These are phyloP conservation scores for Pochonia chlamydosporia DNA, from an alignment of 2,329 filamentous ascomycete genomes.

Conservation along the genomic window DNA sequence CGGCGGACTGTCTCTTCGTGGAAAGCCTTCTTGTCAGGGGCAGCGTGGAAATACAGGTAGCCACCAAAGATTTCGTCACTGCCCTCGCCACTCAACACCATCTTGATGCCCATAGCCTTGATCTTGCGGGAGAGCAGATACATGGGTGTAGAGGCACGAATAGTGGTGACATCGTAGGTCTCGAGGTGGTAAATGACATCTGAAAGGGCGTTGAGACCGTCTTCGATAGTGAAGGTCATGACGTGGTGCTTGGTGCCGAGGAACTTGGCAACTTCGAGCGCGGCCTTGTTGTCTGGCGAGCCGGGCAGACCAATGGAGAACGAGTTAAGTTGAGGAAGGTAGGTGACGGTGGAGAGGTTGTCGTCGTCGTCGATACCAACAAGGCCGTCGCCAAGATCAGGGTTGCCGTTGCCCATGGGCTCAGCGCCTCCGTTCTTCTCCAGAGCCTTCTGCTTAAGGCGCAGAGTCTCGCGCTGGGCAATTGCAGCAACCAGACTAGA, in stretches of 20 bases:
- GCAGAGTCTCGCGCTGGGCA: constrained; percentile 84
- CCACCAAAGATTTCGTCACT: constrained; percentile 98
- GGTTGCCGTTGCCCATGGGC: constrained; percentile 42
- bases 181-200: constrained; percentile 98
- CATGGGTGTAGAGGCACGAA: constrained; percentile 97
- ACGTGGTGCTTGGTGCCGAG: constrained; percentile 96
- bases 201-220: constrained; percentile 91
- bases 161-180: constrained; percentile 96
- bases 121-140: constrained; percentile 97
- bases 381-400: constrained; percentile 62
- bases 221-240: constrained; percentile 97
- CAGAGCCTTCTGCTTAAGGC: constrained; percentile 62
- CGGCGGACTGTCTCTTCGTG: constrained; percentile 91
- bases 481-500: constrained; percentile 94
- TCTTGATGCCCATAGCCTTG: constrained; percentile 99
- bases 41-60: constrained; percentile 97
- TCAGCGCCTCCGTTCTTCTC: constrained; percentile 38
- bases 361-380: constrained; percentile 94
- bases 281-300: constrained; percentile 87
- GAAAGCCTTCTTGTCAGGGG: constrained; percentile 86
- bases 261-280: constrained; percentile 90
- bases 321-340: constrained; percentile 92
- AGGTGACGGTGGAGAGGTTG: constrained; percentile 81
- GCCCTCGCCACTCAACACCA: constrained; percentile 95
- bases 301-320: constrained; percentile 96